Conservation (phyloP, 176 grass and related monocot species). For the Poa pratensis region DNA sequence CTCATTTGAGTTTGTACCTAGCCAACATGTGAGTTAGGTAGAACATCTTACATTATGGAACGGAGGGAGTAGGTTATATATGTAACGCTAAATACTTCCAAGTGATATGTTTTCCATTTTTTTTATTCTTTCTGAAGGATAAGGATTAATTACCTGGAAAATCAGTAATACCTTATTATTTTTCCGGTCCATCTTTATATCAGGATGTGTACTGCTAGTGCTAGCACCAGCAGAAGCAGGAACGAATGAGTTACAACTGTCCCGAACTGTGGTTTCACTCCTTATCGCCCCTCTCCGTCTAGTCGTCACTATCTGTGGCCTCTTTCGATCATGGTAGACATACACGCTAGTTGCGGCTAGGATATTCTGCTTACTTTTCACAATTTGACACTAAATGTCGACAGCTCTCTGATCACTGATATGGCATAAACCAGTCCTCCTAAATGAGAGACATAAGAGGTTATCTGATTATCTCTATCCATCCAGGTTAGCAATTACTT, state of each 20-base stretch:
- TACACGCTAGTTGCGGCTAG: too few relatives aligned
- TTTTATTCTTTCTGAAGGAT: neutral
- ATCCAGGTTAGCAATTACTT: too few relatives aligned
- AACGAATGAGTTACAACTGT: neutral
- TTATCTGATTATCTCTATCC: neutral
- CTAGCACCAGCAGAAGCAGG: too few relatives aligned
- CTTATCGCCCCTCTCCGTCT: neutral
- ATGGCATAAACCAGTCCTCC: neutral
- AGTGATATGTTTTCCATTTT: too few relatives aligned
- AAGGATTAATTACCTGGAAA: neutral
- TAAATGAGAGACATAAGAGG: neutral
- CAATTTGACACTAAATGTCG: neutral
- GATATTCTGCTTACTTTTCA: neutral
- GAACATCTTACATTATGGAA: too few relatives aligned
- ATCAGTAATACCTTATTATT: too few relatives aligned
- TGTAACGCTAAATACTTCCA: neutral
- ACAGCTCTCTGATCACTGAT: neutral
- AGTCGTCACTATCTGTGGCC: too few relatives aligned
- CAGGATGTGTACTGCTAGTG: neutral
- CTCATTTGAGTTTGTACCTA: too few relatives aligned
- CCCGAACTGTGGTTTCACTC: neutral
- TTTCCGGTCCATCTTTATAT: neutral
- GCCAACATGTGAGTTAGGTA: too few relatives aligned
- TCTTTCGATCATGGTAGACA: constrained; percentile 10
- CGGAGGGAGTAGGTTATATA: too few relatives aligned